phyloP scores from a whole-genome alignment of 2,329 filamentous ascomycete genomes.

The Ascochyta lentis region DNA sequence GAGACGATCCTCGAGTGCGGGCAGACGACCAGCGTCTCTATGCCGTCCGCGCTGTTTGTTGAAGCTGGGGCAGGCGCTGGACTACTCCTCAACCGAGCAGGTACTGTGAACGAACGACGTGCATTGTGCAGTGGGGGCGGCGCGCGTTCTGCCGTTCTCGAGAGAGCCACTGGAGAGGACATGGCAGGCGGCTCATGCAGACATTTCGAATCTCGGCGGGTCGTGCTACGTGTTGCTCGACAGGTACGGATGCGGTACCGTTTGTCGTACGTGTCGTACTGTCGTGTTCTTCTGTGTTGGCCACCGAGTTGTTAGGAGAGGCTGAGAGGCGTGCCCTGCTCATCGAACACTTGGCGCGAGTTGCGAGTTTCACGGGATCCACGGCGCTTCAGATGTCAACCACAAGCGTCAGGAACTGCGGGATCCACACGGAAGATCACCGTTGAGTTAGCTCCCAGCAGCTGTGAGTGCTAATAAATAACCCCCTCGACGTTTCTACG shows the following conservation, averaged over 20 bases:
- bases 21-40: conserved; percentile 78
- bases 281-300: conserved; percentile 7
- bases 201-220: conserved; percentile 26
- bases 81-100: conserved; percentile 47
- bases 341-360: conserved; percentile 15
- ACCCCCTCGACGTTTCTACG: conserved; percentile 7
- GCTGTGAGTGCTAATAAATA: neutral
- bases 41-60: conserved; percentile 49
- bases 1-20: conserved; percentile 74
- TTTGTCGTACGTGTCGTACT: conserved; percentile 6
- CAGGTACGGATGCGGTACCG: neutral
- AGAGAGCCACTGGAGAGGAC: conserved; percentile 38
- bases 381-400: conserved; percentile 13
- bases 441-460: neutral
- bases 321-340: conserved; percentile 16
- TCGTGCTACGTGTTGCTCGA: conserved; percentile 11
- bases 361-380: conserved; percentile 17
- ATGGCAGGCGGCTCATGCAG: conserved; percentile 38
- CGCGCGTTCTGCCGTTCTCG: conserved; percentile 36
- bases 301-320: conserved; percentile 2
- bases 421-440: conserved; percentile 11
- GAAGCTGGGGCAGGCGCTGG: conserved; percentile 42
- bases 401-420: neutral
- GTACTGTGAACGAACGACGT: conserved; percentile 58
- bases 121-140: conserved; percentile 27